Evolutionary conservation across 441 rosid genomes (phyloP), one percentile per base, ranked within the genome.

Genomic region (Flueggea neowawraea): DNA sequence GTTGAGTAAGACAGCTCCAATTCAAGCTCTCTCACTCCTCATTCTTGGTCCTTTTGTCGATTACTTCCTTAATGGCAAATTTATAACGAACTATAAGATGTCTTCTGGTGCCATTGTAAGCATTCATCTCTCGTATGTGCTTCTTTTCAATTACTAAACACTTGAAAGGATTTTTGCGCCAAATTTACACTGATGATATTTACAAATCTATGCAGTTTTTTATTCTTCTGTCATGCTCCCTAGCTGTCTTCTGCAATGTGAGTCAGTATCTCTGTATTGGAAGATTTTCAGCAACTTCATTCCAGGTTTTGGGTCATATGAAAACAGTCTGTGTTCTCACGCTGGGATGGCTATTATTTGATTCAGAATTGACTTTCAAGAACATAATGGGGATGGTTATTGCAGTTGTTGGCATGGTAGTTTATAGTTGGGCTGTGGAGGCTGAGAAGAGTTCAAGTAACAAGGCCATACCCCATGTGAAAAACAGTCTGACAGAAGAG

Each of bases 251-350:
- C 84, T 91, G 97, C 77, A 91, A 91, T 61, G 78, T 91, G 68
- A 91, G 96, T 73, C 97, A 91, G 65, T 89, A 91, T 75, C 92
- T 91, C 61, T 91, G 97, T 83, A 91, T 91, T 0, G 96, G 97
- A 49, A 83, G 96, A 70, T 22, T 22, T 22, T 22, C 28, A 22
- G 28, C 28, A 22, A 22, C 28, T 22, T 22, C 28, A 14, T 91
- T 91, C 74, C 97, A 91, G 82, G 94, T 91, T 58, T 68, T 91
- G 54, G 98, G 98, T 52, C 98, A 91, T 84, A 89, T 89, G 95
- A 91, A 91, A 67, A 91, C 96, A 10, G 81, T 91, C 9, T 89
- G 95, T 31, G 95, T 91, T 52, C 84, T 91, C 39, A 84, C 88
- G 11, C 62, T 91, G 52, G 97, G 97, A 33, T 91, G 97, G 97